phyloP scores from a whole-genome alignment of 2,329 filamentous ascomycete species.

The Aspergillus floridensis region DNA sequence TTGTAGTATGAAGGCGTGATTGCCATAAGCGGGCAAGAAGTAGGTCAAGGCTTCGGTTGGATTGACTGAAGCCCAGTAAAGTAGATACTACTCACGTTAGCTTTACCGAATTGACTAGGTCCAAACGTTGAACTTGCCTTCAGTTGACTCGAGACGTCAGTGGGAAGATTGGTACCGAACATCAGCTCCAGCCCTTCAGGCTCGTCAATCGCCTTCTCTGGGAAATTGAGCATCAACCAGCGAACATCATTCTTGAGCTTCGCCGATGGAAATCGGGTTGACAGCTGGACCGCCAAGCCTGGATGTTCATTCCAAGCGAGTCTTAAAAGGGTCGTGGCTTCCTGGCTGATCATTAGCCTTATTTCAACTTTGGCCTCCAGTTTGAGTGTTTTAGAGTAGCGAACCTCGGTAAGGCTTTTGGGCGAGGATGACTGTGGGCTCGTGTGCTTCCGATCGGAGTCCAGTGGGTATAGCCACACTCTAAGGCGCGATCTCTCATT shows the following conservation, averaged over 20 bases:
- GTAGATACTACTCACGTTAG: slow-evolving; percentile 62
- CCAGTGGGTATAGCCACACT: slow-evolving; percentile 86
- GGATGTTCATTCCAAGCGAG: slow-evolving; percentile 87
- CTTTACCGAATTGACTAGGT: background rate
- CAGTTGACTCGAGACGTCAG: slow-evolving; percentile 78
- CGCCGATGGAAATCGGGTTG: slow-evolving; percentile 72
- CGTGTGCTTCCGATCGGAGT: slow-evolving; percentile 58
- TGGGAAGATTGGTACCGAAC: slow-evolving; percentile 71
- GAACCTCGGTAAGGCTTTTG: slow-evolving; percentile 42
- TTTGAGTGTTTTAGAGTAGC: slow-evolving; percentile 7
- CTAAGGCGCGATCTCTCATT: slow-evolving; percentile 79
- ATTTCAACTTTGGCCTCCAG: background rate
- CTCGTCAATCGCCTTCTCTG: slow-evolving; percentile 76
- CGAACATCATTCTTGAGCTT: slow-evolving; percentile 74
- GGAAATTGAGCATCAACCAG: slow-evolving; percentile 74
- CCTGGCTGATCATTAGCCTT: slow-evolving; percentile 37
- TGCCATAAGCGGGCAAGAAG: slow-evolving; percentile 85
- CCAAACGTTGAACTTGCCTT: slow-evolving; percentile 56
- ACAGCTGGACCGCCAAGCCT: slow-evolving; percentile 81
- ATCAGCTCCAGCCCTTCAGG: slow-evolving; percentile 81
- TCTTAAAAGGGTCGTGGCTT: slow-evolving; percentile 64
- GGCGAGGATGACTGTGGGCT: slow-evolving; percentile 45
- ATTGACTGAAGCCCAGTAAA: slow-evolving; percentile 91
- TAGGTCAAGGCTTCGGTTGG: slow-evolving; percentile 90
- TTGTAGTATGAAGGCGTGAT: slow-evolving; percentile 90